These are phyloP conservation scores for Pisolithus tinctorius DNA, from an alignment of 768 basidiomycete species.

Conservation along the genomic window DNA sequence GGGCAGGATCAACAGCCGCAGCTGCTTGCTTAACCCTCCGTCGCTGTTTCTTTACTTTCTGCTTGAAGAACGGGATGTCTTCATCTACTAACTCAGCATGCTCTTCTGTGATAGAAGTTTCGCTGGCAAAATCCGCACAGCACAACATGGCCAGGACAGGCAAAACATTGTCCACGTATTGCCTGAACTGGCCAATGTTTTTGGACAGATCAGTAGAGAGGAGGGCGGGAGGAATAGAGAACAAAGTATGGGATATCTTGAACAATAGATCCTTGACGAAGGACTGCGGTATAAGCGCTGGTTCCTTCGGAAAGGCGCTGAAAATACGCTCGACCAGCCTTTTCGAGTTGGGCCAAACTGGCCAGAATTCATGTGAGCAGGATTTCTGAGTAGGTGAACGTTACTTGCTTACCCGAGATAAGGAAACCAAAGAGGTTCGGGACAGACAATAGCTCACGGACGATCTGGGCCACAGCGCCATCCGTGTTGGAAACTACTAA, in stretches of 20 bases:
- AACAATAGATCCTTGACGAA: constrained; percentile 15
- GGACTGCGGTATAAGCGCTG: constrained; percentile 17
- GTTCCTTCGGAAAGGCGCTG: constrained; percentile 25
- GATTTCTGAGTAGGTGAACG: neutral
- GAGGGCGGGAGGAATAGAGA: constrained; percentile 15
- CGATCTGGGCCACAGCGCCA: constrained; percentile 13
- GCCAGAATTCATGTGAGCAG: neutral
- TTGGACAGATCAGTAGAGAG: constrained; percentile 7
- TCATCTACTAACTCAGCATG: constrained; percentile 1
- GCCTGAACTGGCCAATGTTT: constrained; percentile 13
- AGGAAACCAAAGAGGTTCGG: constrained; percentile 24
- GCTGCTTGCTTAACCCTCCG: constrained; percentile 8
- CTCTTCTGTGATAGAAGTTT: neutral
- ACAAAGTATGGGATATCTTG: constrained; percentile 19
- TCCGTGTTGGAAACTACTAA: constrained; percentile 14
- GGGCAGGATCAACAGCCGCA: constrained; percentile 17
- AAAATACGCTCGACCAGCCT: constrained; percentile 25
- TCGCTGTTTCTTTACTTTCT: constrained; percentile 25
- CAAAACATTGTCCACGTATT: constrained; percentile 18
- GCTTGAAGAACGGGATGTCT: constrained; percentile 6
- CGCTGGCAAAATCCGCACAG: constrained; percentile 6
- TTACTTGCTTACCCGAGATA: constrained; percentile 17
- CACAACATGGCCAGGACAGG: constrained; percentile 15
- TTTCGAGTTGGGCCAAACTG: constrained; percentile 10
- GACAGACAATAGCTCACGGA: constrained; percentile 21